phyloP scores from a whole-genome alignment of 2,329 filamentous ascomycete genomes.

The Fusarium papillatum region DNA sequence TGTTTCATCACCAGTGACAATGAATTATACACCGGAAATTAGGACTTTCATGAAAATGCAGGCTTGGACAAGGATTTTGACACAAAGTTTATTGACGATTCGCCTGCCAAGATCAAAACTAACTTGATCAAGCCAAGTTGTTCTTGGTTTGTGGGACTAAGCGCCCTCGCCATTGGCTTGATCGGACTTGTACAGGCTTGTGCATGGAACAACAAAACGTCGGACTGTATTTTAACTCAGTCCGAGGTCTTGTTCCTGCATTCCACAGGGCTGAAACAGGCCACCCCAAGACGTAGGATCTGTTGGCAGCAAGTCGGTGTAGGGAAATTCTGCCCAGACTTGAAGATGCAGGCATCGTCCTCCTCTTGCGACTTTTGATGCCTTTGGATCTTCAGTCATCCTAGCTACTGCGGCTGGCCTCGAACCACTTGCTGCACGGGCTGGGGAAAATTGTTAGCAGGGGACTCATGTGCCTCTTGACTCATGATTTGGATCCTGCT shows the following conservation, averaged over 20 bases:
- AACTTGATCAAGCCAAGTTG: background rate
- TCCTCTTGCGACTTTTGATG: background rate
- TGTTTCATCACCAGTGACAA: background rate
- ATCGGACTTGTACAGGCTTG: background rate
- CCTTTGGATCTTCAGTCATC: background rate
- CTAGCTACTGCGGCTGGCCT: background rate
- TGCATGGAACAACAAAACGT: background rate
- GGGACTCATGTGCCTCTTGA: background rate
- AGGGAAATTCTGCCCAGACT: background rate
- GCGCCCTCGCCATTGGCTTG: background rate
- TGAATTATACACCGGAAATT: background rate
- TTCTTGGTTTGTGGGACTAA: background rate
- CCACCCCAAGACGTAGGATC: background rate
- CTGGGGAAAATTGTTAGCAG: background rate
- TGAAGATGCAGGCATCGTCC: background rate
- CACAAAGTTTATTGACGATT: background rate
- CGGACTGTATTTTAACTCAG: background rate
- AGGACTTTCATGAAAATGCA: background rate
- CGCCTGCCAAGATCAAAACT: background rate
- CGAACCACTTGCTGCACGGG: background rate
- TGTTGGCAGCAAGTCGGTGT: background rate
- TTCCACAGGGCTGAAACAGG: background rate
- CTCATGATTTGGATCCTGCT: background rate
- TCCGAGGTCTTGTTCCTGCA: background rate
- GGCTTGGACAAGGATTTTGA: background rate